Evolutionary conservation across 768 basidiomycete genomes (phyloP).

Genomic region (Lactarius hatsudake): DNA sequence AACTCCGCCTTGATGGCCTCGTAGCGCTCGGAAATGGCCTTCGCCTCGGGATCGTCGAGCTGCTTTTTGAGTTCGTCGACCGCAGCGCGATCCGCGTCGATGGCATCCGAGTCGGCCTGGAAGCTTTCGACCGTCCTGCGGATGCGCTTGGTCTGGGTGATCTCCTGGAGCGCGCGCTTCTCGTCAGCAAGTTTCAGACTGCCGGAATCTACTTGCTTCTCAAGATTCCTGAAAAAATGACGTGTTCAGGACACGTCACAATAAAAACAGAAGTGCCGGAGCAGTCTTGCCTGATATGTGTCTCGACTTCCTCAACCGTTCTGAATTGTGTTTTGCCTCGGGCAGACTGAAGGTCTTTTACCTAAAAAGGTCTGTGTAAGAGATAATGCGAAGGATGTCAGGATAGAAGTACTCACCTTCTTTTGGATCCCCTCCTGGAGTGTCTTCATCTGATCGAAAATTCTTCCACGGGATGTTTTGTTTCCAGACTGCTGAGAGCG

Average conservation of each 20-base stretch:
- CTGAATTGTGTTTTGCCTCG: conserved; percentile 78
- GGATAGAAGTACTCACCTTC: conserved; percentile 52
- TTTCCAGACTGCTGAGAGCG: conserved; percentile 73
- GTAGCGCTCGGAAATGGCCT: conserved; percentile 76
- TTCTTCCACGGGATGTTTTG: conserved; percentile 68
- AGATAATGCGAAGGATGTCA: not conserved
- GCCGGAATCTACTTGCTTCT: conserved; percentile 91
- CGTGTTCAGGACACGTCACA: conserved; percentile 22
- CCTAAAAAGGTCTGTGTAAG: conserved; percentile 42
- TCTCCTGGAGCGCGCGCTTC: conserved; percentile 92
- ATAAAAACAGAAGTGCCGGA: not conserved
- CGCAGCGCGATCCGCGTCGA: conserved; percentile 71
- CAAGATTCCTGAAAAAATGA: conserved; percentile 56
- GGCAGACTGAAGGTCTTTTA: conserved; percentile 82
- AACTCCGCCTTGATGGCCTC: conserved; percentile 82
- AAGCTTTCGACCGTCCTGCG: conserved; percentile 79
- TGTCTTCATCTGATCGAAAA: conserved; percentile 73
- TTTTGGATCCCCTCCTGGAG: conserved; percentile 76
- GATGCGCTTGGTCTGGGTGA: conserved; percentile 65
- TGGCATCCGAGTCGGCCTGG: conserved; percentile 72
- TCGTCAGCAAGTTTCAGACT: conserved; percentile 91
- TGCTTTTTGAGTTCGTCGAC: conserved; percentile 80
- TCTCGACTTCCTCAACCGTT: conserved; percentile 81
- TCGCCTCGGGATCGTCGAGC: conserved; percentile 87
- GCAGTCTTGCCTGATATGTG: conserved; percentile 72